phyloP scores from a whole-genome alignment of 768 basidiomycete species.

The Chiua virens region DNA sequence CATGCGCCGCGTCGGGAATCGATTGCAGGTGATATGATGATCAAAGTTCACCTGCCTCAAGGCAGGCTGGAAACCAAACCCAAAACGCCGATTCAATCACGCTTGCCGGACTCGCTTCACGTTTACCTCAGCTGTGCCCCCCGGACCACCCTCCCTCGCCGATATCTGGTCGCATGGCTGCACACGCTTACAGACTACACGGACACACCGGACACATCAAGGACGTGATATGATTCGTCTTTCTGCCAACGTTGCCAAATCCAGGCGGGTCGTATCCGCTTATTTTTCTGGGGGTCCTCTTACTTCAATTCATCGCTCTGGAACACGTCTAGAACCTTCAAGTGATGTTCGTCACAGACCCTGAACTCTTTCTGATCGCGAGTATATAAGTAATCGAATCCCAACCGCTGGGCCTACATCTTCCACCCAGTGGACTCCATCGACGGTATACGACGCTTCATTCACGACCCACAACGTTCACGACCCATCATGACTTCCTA shows the following conservation, averaged over 20 bases:
- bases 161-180: slow-evolving; percentile 7
- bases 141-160: slow-evolving; percentile 10
- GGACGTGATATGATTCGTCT: slow-evolving; percentile 29
- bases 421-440: slow-evolving; percentile 11
- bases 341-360: slow-evolving; percentile 17
- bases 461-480: neutral
- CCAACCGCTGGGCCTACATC: slow-evolving; percentile 2
- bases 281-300: slow-evolving; percentile 33
- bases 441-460: slow-evolving; percentile 13
- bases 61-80: slow-evolving; percentile 25
- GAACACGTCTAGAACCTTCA: slow-evolving; percentile 22
- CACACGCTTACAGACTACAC: slow-evolving; percentile 18
- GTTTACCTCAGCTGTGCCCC: slow-evolving; percentile 32
- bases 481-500: slow-evolving; percentile 45
- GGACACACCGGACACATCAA: slow-evolving; percentile 30
- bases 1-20: slow-evolving; percentile 32
- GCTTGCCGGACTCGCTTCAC: slow-evolving; percentile 11
- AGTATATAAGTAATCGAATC: slow-evolving; percentile 26
- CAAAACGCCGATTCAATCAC: slow-evolving; percentile 26
- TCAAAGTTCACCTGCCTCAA: slow-evolving; percentile 30
- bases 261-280: slow-evolving; percentile 7
- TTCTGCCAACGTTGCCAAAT: slow-evolving; percentile 7
- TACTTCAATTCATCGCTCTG: slow-evolving; percentile 33
- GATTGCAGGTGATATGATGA: slow-evolving; percentile 19
- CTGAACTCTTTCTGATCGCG: slow-evolving; percentile 18